Percentiles rank a stretch among this genome's conserved stretches.
Evolutionary conservation across 73 alveolate species (phyloP).

Genomic region (Blepharisma japonicum): DNA sequence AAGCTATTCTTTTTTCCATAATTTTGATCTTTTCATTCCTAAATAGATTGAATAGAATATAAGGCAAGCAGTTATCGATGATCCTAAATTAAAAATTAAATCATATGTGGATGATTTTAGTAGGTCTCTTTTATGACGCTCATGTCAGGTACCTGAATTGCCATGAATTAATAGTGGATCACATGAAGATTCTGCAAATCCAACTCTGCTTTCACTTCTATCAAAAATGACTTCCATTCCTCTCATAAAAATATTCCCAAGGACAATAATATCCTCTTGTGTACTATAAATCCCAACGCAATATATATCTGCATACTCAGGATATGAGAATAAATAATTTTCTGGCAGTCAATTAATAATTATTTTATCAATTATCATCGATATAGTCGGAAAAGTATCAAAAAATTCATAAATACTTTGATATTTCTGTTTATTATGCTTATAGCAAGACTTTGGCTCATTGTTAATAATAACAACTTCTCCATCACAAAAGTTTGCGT

Average conservation of each 20-base stretch:
- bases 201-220: conserved; percentile 47
- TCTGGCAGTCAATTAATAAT: conserved; percentile 41
- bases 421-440: conserved; percentile 30
- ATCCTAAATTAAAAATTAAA: too few species aligned
- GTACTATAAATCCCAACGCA: conserved; percentile 59
- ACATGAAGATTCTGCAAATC: conserved; percentile 55
- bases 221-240: conserved; percentile 67
- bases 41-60: too few species aligned
- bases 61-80: too few species aligned
- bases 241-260: conserved; percentile 79
- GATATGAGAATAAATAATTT: conserved; percentile 51
- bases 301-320: conserved; percentile 32
- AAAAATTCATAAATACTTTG: conserved; percentile 46
- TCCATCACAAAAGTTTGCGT: conserved; percentile 25
- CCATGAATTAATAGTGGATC: conserved; percentile 13
- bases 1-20: too few species aligned
- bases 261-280: conserved; percentile 39
- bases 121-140: too few species aligned
- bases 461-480: conserved; percentile 37
- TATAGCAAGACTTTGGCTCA: conserved; percentile 55
- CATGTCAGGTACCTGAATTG: neutral
- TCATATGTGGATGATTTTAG: too few species aligned
- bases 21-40: too few species aligned
- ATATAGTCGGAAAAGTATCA: conserved; percentile 60
- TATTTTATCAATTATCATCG: conserved; percentile 45